These are phyloP conservation scores for Yamadazyma scolyti DNA, from an alignment of 805 yeast genomes.

Conservation along the genomic window DNA sequence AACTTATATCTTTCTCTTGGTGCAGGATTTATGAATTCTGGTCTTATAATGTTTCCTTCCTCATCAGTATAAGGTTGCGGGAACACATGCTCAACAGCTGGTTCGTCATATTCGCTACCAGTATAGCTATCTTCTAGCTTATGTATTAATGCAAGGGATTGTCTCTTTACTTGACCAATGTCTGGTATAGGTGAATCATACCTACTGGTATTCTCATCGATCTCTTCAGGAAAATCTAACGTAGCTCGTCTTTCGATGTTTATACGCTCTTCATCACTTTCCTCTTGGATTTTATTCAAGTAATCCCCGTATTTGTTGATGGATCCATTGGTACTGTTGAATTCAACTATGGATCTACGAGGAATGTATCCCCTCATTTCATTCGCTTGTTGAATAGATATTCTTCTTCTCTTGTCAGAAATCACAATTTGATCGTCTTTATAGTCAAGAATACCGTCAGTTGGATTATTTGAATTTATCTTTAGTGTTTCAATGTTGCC, in stretches of 20 bases:
- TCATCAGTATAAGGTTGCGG: slow-evolving; percentile 34
- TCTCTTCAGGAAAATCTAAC: slow-evolving; percentile 1
- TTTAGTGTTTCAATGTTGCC: too few relatives aligned
- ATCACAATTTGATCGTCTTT: slow-evolving; percentile 8
- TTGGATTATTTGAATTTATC: too few relatives aligned
- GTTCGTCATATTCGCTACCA: slow-evolving; percentile 3
- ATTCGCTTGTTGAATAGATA: slow-evolving; percentile 18
- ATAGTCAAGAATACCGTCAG: neutral
- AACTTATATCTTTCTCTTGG: slow-evolving; percentile 41
- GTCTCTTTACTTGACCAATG: slow-evolving; percentile 8
- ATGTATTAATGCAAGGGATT: slow-evolving; percentile 9
- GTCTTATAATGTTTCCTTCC: slow-evolving; percentile 37
- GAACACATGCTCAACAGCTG: slow-evolving; percentile 24
- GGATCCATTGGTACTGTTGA: neutral
- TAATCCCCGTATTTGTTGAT: slow-evolving; percentile 10
- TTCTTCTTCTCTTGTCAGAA: slow-evolving; percentile 24
- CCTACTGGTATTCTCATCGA: slow-evolving; percentile 3
- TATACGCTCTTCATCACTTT: slow-evolving; percentile 17
- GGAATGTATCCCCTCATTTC: slow-evolving; percentile 16
- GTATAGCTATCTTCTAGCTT: slow-evolving; percentile 1
- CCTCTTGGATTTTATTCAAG: slow-evolving; percentile 8
- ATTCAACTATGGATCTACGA: slow-evolving; percentile 18
- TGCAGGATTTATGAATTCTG: slow-evolving; percentile 42
- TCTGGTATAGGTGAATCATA: slow-evolving; percentile 15
- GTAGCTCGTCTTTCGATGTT: slow-evolving; percentile 23